Evolutionary conservation across 1,139 yeast genomes (phyloP), one percentile per base, ranked within the genome.

Genomic region (Geotrichum carabidarum): DNA sequence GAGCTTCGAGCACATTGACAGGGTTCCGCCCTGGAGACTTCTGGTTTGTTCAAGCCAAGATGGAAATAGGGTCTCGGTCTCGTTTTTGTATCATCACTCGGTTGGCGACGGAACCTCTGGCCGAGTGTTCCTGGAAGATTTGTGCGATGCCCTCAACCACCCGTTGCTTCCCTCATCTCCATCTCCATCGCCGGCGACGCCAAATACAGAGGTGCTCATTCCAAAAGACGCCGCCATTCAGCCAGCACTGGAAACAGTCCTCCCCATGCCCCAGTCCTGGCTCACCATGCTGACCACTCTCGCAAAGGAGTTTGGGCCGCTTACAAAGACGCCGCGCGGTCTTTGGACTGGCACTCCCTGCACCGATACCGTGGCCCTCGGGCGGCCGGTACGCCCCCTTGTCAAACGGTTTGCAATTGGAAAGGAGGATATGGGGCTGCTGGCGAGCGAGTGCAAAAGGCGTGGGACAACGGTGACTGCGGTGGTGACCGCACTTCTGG

Each of bases 51-150:
- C 52, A 5, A 36, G 47, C 8, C 43, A 32, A 22, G 38, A 41
- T 4, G 32, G 34, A 15, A 22, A 3, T 22, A 22, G 27, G 27
- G 14, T 48, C 8, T 45, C 48, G 8, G 44, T 22, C 30, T 17
- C 50, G 12, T 55, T 55, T 44, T 30, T 37, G 4, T 55, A n/a
- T 31, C 57, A 55, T 22, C 57, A 55, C 30, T 22, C 57, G 1
- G 2, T 51, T 1, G 53, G 51, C 11, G 57, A 55, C 38, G 57
- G 57, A 4, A 51, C 55, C 11, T 35, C 55, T 11, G 57, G 57
- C 9, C 38, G 38, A 30, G 9, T 49, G 7, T 44, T 55, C 14
- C 18, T 55, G 12, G 14, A 9, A 12, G 14, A 17, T 17, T n/a
- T 51, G 6, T 22, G 22, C 15, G 38, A 44, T 8, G 30, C 47